Percentiles rank a stretch among this genome's conserved stretches.
phyloP scores from a whole-genome alignment of 495 filamentous ascomycete genomes.

The Clavariopsis aquatica region DNA sequence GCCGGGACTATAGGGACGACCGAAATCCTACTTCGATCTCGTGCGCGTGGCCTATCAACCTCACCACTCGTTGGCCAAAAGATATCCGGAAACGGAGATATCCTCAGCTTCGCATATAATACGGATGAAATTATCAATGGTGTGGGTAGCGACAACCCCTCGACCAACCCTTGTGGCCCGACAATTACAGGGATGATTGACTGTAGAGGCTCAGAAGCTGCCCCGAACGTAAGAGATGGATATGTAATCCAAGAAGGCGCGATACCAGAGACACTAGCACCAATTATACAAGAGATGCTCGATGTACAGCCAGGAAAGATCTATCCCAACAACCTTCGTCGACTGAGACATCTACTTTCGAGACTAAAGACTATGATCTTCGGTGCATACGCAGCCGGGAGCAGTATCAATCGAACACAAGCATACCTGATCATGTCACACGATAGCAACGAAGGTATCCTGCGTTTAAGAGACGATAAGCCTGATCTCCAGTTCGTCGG shows the following conservation, averaged over 20 bases:
- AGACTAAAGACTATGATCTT: constrained; percentile 54
- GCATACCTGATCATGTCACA: constrained; percentile 73
- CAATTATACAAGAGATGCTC: constrained; percentile 59
- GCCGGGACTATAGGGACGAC: constrained; percentile 64
- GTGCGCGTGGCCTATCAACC: constrained; percentile 58
- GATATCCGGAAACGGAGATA: constrained; percentile 70
- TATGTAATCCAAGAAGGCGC: constrained; percentile 68
- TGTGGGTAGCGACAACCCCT: constrained; percentile 53
- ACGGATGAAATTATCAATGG: constrained; percentile 57
- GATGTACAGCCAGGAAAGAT: constrained; percentile 57
- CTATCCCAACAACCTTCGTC: constrained; percentile 46
- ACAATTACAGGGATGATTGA: constrained; percentile 68
- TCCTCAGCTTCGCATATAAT: constrained; percentile 67
- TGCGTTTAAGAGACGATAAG: constrained; percentile 62
- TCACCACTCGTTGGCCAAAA: constrained; percentile 60
- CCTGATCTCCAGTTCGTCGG: constrained; percentile 60
- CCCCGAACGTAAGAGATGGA: constrained; percentile 58
- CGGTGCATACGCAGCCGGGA: constrained; percentile 58
- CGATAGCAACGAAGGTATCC: constrained; percentile 63
- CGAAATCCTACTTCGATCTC: constrained; percentile 67
- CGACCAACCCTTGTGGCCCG: constrained; percentile 60
- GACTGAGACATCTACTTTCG: constrained; percentile 47
- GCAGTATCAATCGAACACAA: constrained; percentile 61
- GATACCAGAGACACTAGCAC: constrained; percentile 58
- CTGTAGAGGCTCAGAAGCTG: constrained; percentile 49